Evolutionary conservation across 495 filamentous ascomycete genomes (phyloP), one percentile per base, ranked within the genome.

Genomic region (Penicillium egyptiacum): DNA sequence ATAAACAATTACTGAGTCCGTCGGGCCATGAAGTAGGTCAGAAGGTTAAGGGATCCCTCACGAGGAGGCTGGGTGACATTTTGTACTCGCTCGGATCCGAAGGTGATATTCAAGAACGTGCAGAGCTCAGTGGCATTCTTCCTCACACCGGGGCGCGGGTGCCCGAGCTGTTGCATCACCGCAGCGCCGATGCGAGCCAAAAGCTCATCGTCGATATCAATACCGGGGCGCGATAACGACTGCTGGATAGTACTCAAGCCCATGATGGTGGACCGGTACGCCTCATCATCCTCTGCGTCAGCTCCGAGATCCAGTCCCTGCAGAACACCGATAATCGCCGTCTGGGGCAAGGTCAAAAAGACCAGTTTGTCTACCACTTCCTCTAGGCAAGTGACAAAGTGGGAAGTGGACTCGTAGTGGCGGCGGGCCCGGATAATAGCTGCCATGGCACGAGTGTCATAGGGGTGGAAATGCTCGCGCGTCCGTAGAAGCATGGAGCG

Each of bases 1-100:
- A 23, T 19, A 26, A 11, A 22, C 43, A 53, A 53, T 53, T 28
- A 67, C 41, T 58, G 59, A 16, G 61, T 64, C 31, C 64, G 58
- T 70, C 85, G 89, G 17, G 87, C 86, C 65, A 91, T 86, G 73
- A 90, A 93, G 67, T 93, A 93, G n/a, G 86, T 88, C 58, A 93
- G 83, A 56, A 93, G 65, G 57, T 87, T 90, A 65, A 88, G 86
- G 5, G 86, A 83, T 42, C 86, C 86, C 35, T 88, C 85, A 54
- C 76, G 81, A 31, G 88, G 78, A 3, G 77, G 78, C 55, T 79
- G 84, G 46, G 91, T 70, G 26, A 83, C 74, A 35, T 81, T 76
- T 80, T 88, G 89, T 66, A 91, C 90, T 42, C 74, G 67, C 14
- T 78, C 74, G 50, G 83, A 82, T 5, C 56, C 59, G 12, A 91